phyloP scores from a whole-genome alignment of 257 asterid species.

The Nicotiana tabacum region DNA sequence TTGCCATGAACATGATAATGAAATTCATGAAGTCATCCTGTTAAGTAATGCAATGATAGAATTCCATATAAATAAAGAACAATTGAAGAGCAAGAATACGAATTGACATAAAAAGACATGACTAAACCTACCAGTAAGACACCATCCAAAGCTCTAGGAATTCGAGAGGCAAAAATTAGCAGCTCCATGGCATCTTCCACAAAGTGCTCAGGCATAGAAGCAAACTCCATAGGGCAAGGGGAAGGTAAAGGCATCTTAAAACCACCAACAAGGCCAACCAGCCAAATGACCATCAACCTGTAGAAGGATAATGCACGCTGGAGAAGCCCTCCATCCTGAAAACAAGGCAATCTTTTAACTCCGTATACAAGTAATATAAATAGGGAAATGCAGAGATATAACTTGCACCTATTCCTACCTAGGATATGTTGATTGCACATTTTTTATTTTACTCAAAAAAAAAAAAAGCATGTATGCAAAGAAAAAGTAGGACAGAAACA shows the following conservation, averaged over 20 bases:
- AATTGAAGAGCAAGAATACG: not conserved
- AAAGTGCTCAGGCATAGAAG: constrained; percentile 92
- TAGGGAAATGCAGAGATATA: not conserved
- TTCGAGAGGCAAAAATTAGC: constrained; percentile 88
- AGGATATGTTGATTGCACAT: not conserved
- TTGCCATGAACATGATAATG: constrained; percentile 98
- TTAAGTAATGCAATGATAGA: constrained; percentile 13
- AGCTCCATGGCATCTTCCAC: constrained; percentile 96
- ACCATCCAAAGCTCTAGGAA: constrained; percentile 97
- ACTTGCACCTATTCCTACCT: not conserved
- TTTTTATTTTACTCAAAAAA: not conserved
- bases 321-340: constrained; percentile 80
- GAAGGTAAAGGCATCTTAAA: constrained; percentile 83
- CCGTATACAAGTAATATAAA: not conserved
- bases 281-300: constrained; percentile 88
- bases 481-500: no score
- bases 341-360: constrained; percentile 7
- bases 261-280: constrained; percentile 81
- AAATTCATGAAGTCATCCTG: constrained; percentile 98
- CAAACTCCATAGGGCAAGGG: constrained; percentile 83
- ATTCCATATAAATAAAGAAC: not conserved
- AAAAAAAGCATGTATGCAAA: not conserved
- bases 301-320: constrained; percentile 84
- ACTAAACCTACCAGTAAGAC: constrained; percentile 53
- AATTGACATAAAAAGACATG: not conserved